phyloP scores from a whole-genome alignment of 2,329 filamentous ascomycete genomes.

The Erysiphe pisi region DNA sequence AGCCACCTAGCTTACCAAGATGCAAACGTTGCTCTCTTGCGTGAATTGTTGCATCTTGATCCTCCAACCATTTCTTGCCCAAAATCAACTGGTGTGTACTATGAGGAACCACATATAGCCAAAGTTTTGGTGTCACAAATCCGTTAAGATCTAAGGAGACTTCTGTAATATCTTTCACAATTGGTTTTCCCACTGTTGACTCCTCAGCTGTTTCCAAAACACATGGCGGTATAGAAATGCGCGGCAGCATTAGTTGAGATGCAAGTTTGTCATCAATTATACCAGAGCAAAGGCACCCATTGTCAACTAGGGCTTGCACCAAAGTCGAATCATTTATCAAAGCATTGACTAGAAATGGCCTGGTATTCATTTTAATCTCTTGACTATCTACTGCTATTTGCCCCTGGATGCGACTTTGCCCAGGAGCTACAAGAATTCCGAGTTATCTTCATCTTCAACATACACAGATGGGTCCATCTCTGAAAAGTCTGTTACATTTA shows the following conservation, averaged over 20 bases:
- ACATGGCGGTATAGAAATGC: neutral
- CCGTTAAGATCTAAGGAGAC: neutral
- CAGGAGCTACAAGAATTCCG: too few species aligned
- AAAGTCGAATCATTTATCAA: neutral
- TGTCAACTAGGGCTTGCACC: neutral
- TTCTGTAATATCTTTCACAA: neutral
- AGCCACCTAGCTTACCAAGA: neutral
- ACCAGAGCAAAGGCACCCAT: neutral
- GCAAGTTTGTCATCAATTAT: neutral
- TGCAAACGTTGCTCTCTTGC: constrained; percentile 15
- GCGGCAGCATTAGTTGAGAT: neutral
- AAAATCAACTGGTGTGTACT: neutral
- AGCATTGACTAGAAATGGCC: neutral
- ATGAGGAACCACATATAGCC: neutral
- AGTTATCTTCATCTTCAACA: too few species aligned
- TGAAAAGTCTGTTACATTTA: too few species aligned
- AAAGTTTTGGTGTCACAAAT: neutral
- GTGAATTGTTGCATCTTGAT: neutral
- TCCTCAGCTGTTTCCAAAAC: neutral
- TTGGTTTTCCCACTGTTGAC: neutral
- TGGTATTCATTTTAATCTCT: neutral
- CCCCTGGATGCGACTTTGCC: too few species aligned
- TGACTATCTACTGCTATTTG: neutral
- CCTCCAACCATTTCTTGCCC: constrained; percentile 6
- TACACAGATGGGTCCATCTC: too few species aligned